phyloP scores from a whole-genome alignment of 129 eudicot species.

The Pittosporum tobira region DNA sequence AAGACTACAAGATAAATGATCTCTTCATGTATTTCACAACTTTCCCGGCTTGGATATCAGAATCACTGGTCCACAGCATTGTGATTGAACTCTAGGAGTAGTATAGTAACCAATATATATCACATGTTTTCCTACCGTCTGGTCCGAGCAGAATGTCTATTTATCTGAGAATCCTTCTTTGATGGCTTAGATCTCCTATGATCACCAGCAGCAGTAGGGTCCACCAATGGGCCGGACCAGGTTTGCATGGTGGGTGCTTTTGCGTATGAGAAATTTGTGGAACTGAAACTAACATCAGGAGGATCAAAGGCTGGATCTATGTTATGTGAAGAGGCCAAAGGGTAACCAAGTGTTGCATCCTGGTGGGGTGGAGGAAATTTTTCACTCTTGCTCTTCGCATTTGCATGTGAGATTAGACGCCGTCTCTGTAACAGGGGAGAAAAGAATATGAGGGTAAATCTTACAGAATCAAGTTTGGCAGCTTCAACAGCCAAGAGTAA shows the following conservation, averaged over 20 bases:
- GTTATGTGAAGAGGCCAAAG: constrained; percentile 53
- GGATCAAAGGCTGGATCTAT: constrained; percentile 63
- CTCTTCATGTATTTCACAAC: constrained; percentile 31
- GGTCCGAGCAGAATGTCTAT: constrained; percentile 20
- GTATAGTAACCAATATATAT: not conserved
- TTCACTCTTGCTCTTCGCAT: constrained; percentile 91
- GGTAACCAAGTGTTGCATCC: constrained; percentile 73
- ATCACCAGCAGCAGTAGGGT: constrained; percentile 46
- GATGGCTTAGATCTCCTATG: constrained; percentile 40
- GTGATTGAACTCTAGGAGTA: not conserved
- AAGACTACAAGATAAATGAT: constrained; percentile 16
- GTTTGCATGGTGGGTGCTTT: constrained; percentile 69
- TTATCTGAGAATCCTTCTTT: constrained; percentile 24
- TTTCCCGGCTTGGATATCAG: constrained; percentile 28
- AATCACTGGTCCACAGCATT: not conserved
- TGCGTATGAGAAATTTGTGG: constrained; percentile 60
- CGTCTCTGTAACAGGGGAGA: constrained; percentile 47
- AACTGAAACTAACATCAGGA: constrained; percentile 70
- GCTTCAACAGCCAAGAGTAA: not conserved
- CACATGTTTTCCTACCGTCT: constrained; percentile 18
- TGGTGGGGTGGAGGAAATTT: constrained; percentile 93
- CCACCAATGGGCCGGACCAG: constrained; percentile 93
- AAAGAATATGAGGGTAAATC: not conserved
- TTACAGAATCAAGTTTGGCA: not conserved
- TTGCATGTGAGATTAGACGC: constrained; percentile 70